Base-by-base conservation (phyloP, 306 rosid species). In the Calophaca sinica region DNA sequence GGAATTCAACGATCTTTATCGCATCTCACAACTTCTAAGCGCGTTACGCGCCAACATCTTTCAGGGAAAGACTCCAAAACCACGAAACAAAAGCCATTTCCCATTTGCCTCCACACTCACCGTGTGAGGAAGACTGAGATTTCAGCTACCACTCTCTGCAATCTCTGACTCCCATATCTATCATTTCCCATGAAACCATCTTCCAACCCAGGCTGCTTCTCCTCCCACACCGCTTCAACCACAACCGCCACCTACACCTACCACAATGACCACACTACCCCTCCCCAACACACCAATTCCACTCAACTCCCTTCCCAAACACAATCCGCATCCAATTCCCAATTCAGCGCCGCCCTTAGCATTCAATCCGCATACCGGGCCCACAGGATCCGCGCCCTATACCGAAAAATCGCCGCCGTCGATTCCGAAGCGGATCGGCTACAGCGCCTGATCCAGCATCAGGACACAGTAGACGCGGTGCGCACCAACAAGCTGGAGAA, bases 401-500 rank as follows among this genome's bases (percentile, higher is more conserved):
- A 73, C 88, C 86, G 68, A 12, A 85, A 63, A 50, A 91, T 94
- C 76, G 39, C 87, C 2, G 70, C 87, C 75, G 90, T 84, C 67
- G 79, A 87, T 54, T 78, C 82, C 54, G 96, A 89, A 54, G 88
- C 98, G 68, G 84, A 88, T 48, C 76, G 28, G 15, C 84, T 89
- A 7, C 89, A 89, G 52, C 78, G 84, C 51, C 62, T 82, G 26
- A 94, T 94, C 85, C 97, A 94, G 41, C 90, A 86, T 36, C 98
- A 94, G 89, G 97, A 94, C 29, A 94, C 97, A 0, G 96, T 94
- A n/a, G 98, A 94, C 78, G 91, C 93, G 13, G 83, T 94, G 2
- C 88, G 97, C 73, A 72, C 83, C 83, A 79, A 73, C 81, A 86
- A 85, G 12, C 78, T 85, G 0, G 97, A 88, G 89, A 90, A 87